These are phyloP conservation scores for Stagonosporopsis rhizophila DNA, from an alignment of 2,329 filamentous ascomycete species.

Conservation along the genomic window DNA sequence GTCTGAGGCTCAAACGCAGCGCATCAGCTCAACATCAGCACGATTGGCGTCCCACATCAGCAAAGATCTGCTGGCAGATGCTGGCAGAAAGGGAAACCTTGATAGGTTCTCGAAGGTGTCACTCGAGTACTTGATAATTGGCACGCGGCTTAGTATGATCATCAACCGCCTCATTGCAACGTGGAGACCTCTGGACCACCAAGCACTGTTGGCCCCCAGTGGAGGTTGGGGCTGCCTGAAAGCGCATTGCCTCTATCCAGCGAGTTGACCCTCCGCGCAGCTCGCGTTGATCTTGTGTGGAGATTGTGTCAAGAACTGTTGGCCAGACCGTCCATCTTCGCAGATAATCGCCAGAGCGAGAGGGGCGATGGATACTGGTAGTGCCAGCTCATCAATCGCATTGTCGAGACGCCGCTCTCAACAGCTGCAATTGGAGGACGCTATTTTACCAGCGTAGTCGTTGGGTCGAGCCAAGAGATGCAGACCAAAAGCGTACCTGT, in stretches of 20 bases:
- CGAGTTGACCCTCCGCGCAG: constrained; percentile 6
- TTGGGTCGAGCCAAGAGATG: constrained; percentile 9
- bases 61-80: constrained; percentile 11
- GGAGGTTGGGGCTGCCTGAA: constrained; percentile 10
- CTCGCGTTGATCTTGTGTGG: constrained; percentile 18
- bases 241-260: constrained; percentile 7
- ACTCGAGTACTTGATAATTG: background rate
- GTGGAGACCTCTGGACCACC: constrained; percentile 13
- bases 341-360: constrained; percentile 1
- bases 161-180: constrained; percentile 11
- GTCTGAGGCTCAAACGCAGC: constrained; percentile 5
- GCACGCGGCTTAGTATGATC: constrained; percentile 1
- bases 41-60: constrained; percentile 11
- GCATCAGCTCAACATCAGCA: constrained; percentile 1
- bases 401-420: constrained; percentile 2
- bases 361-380: constrained; percentile 3
- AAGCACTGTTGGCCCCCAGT: constrained; percentile 11
- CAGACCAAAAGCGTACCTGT: constrained; percentile 16
- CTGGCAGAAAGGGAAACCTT: constrained; percentile 4
- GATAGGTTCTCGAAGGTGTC: background rate
- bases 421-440: constrained; percentile 9
- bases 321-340: constrained; percentile 9
- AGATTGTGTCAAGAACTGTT: constrained; percentile 15
- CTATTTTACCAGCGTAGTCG: constrained; percentile 4
- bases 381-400: constrained; percentile 13